These are phyloP conservation scores for Azolla pinnata DNA, from an alignment of 75 land plant genomes.

Conservation along the genomic window DNA sequence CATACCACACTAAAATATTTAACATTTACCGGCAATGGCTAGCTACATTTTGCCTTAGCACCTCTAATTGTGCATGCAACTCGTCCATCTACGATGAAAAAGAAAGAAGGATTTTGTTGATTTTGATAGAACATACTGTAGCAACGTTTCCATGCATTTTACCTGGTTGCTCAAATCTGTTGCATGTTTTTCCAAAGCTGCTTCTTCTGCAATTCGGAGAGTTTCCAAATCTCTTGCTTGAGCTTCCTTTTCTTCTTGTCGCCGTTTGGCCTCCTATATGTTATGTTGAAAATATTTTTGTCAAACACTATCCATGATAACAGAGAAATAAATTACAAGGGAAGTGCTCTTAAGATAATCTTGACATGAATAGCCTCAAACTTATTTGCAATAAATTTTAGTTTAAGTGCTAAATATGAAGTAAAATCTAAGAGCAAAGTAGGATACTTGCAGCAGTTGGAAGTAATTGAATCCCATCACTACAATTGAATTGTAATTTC, in stretches of 20 bases:
- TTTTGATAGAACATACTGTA: too few species aligned
- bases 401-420: too few species aligned
- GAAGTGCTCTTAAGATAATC: too few species aligned
- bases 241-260: slow-evolving; percentile 67
- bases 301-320: background rate
- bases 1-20: background rate
- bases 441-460: too few species aligned
- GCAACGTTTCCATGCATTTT: background rate
- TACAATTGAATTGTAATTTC: too few species aligned
- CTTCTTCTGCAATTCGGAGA: slow-evolving; percentile 50
- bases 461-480: too few species aligned
- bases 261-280: slow-evolving; percentile 57
- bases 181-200: slow-evolving; percentile 46
- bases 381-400: too few species aligned
- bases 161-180: slow-evolving; percentile 49
- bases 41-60: slow-evolving; percentile 58
- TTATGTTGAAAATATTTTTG: background rate
- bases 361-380: too few species aligned
- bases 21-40: slow-evolving; percentile 64
- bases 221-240: slow-evolving; percentile 26
- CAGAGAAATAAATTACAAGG: too few species aligned
- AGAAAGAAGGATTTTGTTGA: too few species aligned
- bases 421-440: too few species aligned
- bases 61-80: slow-evolving; percentile 59
- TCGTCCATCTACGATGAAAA: slow-evolving; percentile 86